These are phyloP conservation scores for Rugonectria rugulosa DNA, from an alignment of 2,329 filamentous ascomycete genomes.

Conservation along the genomic window DNA sequence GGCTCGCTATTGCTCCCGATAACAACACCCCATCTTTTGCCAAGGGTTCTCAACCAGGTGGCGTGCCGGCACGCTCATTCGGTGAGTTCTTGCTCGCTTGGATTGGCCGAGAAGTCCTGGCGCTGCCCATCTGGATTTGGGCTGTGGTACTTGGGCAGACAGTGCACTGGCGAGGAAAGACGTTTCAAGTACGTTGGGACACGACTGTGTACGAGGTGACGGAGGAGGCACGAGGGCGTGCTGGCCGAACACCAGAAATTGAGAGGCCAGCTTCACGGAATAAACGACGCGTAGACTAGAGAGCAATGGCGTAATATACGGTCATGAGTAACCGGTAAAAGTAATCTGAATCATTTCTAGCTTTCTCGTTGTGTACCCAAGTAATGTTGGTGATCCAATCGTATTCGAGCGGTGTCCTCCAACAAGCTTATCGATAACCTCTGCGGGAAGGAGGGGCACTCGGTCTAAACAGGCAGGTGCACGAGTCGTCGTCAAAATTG, in stretches of 20 bases:
- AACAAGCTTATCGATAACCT: too few species aligned
- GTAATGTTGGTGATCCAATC: too few species aligned
- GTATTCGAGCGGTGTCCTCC: too few species aligned
- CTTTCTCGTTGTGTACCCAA: too few species aligned
- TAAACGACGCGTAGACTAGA: slow-evolving; percentile 36
- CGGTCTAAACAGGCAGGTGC: too few species aligned
- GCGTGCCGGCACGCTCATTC: slow-evolving; percentile 63
- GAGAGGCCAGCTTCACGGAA: slow-evolving; percentile 35
- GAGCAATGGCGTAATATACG: slow-evolving; percentile 21
- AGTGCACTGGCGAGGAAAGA: slow-evolving; percentile 85
- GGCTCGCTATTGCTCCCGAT: slow-evolving; percentile 73
- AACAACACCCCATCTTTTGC: slow-evolving; percentile 79
- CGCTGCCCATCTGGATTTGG: slow-evolving; percentile 88
- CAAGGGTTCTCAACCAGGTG: slow-evolving; percentile 50
- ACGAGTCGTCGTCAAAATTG: too few species aligned
- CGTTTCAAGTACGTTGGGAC: slow-evolving; percentile 82
- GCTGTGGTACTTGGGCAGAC: slow-evolving; percentile 89
- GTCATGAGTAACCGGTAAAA: too few species aligned
- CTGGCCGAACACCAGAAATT: slow-evolving; percentile 32
- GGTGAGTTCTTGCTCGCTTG: slow-evolving; percentile 80
- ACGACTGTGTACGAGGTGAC: slow-evolving; percentile 72
- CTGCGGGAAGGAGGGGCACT: too few species aligned
- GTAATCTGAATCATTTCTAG: too few species aligned
- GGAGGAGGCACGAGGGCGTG: slow-evolving; percentile 15
- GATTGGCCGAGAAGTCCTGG: slow-evolving; percentile 82